A percentile compares a stretch with the other conserved stretches of the same genome.
Conservation (phyloP, 352 stramenopile species). For the Pythium brachiatum region DNA sequence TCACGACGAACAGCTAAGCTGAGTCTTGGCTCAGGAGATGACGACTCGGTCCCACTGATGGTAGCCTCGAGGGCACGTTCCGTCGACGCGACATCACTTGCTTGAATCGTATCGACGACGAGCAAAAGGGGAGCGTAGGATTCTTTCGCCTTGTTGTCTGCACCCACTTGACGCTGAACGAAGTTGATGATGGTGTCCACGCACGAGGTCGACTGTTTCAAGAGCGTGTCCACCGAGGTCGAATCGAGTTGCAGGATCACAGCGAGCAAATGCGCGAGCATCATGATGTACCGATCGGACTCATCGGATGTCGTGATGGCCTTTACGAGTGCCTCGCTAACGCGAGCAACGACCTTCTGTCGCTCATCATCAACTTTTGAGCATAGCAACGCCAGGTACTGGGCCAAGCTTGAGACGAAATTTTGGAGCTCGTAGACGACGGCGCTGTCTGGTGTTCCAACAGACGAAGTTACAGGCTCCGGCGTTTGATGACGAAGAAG, state of each 20-base stretch:
- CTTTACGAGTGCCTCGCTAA: conserved; percentile 49
- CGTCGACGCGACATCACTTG: conserved; percentile 5
- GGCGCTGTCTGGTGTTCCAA: not conserved
- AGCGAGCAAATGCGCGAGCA: conserved; percentile 65
- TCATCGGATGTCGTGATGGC: conserved; percentile 32
- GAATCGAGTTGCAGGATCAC: conserved; percentile 65
- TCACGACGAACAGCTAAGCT: conserved; percentile 3
- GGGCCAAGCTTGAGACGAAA: conserved; percentile 57
- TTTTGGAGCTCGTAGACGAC: conserved; percentile 36
- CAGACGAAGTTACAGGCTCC: not conserved
- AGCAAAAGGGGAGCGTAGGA: conserved; percentile 63
- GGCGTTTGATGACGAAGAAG: conserved; percentile 49
- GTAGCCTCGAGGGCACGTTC: not conserved
- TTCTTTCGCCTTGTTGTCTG: conserved; percentile 21
- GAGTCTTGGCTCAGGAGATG: conserved; percentile 9
- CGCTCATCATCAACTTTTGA: conserved; percentile 56
- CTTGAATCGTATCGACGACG: conserved; percentile 53
- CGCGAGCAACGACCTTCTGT: conserved; percentile 43
- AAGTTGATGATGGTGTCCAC: conserved; percentile 48
- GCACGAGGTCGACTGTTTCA: conserved; percentile 38
- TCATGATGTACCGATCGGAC: conserved; percentile 37
- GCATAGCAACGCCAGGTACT: conserved; percentile 65
- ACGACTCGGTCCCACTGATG: not conserved
- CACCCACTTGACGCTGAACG: conserved; percentile 21
- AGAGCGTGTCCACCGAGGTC: conserved; percentile 31